Evolutionary conservation across 2,329 filamentous ascomycete species (phyloP), one percentile per base, ranked within the genome.

Genomic region (Xylaria sp.): DNA sequence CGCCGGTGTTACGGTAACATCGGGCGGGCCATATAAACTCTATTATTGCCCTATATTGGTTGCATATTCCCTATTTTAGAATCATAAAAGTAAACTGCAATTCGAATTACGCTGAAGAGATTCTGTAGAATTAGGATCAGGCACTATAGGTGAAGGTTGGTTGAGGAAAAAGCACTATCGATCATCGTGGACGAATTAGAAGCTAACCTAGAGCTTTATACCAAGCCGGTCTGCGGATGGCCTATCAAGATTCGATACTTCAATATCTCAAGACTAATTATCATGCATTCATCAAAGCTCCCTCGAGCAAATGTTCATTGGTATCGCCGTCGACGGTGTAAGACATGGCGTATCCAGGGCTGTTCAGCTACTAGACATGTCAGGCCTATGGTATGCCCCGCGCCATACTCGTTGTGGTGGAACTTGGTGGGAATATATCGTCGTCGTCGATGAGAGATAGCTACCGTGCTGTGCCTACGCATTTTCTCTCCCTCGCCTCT

Each of bases 291-390:
- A 11, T 6, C 49, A 33, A 3, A 27, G 22, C 17, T 42, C 15
- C 22, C 4, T 39, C 13, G 5, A n/a, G 17, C 17, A 33, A n/a
- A 29, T 17, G 6, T 15, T 11, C 29, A 33, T 33, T 27, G 36
- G n/a, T 25, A 10, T 42, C 36, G 4, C 49, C 33, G 22, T 17
- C 42, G 51, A n/a, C 17, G 58, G 55, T 27, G 10, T 31, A 53
- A 66, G 51, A 68, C 66, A 65, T 68, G 51, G 56, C 61, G 29
- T 47, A 27, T 50, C 2, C 33, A 55, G 45, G 31, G 38, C 60
- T 9, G 22, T 39, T 45, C 29, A 20, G 44, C 36, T 15, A 17
- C 11, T 49, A 5, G 29, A 9, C 13, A n/a, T 10, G 10, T 15
- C 25, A 27, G 25, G 25, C 31, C 5, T 13, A 25, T 17, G 3